phyloP scores from a whole-genome alignment of 768 basidiomycete species.

The Nidularia sp. region DNA sequence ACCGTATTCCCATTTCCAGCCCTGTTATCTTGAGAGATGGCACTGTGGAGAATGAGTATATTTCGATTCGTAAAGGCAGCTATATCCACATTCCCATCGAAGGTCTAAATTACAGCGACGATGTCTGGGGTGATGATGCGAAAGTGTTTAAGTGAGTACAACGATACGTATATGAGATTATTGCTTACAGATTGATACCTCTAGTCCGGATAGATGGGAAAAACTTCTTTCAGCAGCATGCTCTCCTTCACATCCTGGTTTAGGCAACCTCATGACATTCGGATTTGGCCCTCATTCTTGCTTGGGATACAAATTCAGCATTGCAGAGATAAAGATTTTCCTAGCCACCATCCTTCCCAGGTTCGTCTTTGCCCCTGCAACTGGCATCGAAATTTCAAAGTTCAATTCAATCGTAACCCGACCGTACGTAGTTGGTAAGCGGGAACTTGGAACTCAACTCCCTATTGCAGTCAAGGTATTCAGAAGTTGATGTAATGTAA shows the following conservation, averaged over 20 bases:
- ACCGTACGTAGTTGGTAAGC: conserved; percentile 40
- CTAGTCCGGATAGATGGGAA: conserved; percentile 53
- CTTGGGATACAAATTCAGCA: conserved; percentile 42
- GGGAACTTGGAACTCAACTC: conserved; percentile 33
- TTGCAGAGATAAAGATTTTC: conserved; percentile 49
- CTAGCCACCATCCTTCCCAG: conserved; percentile 37
- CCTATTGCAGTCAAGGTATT: conserved; percentile 20
- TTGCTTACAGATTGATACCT: too few relatives aligned
- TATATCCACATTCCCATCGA: conserved; percentile 58
- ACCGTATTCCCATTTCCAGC: conserved; percentile 47
- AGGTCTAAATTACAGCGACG: conserved; percentile 45
- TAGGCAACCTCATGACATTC: conserved; percentile 51
- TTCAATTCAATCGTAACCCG: conserved; percentile 45
- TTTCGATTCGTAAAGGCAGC: conserved; percentile 48
- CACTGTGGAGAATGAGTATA: conserved; percentile 24
- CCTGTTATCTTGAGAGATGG: conserved; percentile 39
- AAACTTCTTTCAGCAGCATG: conserved; percentile 29
- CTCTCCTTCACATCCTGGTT: too few relatives aligned
- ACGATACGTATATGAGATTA: too few relatives aligned
- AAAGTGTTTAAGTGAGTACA: conserved; percentile 45
- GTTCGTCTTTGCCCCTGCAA: conserved; percentile 41
- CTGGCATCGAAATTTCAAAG: conserved; percentile 36
- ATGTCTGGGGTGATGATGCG: conserved; percentile 55
- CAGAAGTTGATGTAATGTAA: conserved; percentile 3
- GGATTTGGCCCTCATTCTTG: conserved; percentile 48